phyloP scores from a whole-genome alignment of 164 flowering plant genomes.

The Piper longum region DNA sequence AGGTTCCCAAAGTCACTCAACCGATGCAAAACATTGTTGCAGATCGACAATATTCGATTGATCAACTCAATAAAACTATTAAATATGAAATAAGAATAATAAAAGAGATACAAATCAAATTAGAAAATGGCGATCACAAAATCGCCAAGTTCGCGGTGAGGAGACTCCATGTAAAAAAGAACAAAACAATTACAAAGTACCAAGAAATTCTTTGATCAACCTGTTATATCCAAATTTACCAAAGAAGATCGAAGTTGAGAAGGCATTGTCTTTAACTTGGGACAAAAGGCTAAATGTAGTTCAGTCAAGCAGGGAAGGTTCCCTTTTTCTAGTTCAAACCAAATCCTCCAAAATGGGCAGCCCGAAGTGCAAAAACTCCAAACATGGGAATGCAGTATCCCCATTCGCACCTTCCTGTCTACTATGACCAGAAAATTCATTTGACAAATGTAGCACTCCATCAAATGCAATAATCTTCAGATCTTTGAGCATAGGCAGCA shows the following conservation, averaged over 20 bases:
- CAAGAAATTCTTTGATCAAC: background rate
- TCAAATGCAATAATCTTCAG: constrained; percentile 1
- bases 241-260: background rate
- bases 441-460: background rate
- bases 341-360: background rate
- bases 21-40: too few species aligned
- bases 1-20: too few species aligned
- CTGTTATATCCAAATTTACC: background rate
- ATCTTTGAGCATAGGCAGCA: constrained; percentile 6
- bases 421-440: constrained; percentile 1
- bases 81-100: too few species aligned
- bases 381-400: background rate
- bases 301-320: constrained; percentile 1
- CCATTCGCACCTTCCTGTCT: background rate
- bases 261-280: background rate
- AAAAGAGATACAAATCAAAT: too few species aligned
- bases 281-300: background rate
- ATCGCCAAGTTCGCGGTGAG: too few species aligned
- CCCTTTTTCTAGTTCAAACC: constrained; percentile 2
- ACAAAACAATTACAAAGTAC: too few species aligned
- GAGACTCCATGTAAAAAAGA: too few species aligned
- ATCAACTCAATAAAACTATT: too few species aligned
- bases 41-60: too few species aligned
- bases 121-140: too few species aligned
- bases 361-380: background rate